Base-by-base conservation (phyloP, 768 basidiomycete species). In the Tricholoma flavovirens region DNA sequence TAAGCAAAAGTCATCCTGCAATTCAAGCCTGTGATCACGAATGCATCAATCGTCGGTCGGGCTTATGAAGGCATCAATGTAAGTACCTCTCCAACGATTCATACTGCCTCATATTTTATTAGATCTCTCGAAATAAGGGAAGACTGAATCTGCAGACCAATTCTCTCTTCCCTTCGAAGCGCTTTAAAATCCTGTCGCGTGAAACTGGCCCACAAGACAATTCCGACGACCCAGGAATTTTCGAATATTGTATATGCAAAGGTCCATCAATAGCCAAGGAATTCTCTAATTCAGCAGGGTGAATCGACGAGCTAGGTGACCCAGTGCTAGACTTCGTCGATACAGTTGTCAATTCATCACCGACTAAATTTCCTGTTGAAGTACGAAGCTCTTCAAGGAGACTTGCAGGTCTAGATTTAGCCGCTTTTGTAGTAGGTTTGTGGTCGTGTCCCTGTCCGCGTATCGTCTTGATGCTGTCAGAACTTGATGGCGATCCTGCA, bases 211-310 rank as follows among this genome's bases (percentile, higher is more conserved):
- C 73, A 30, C 68, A 70, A 19, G 63, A 54, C 4, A 71, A 54
- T 33, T 64, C 62, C 10, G 69, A 68, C 21, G 69, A 69, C 51
- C 57, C 63, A 3, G 80, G 80, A 32, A 73, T 67, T 30, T 68
- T 73, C 12, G 54, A 64, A 43, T 67, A 78, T 49, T 82, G 72
- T 48, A 83, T 69, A 7, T 63, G 65, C 77, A 77, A 78, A 22
- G 36, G 21, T 12, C 43, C 58, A 1, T 57, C 36, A 6, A 8
- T 35, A 5, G 29, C 53, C 29, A 17, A 12, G 4, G 55, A 49
- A 6, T 55, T 54, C n/a, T 29, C 22, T 7, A 15, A 49, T 10
- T 17, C 12, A 49, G 29, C n/a, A 1, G 26, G 3, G 26, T 30
- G 26, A 17, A 17, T n/a, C 8, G 46, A 49, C 26, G 30, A 9